Conservation (phyloP, 1,284 basidiomycete genomes). For the Moniliella sp. region DNA sequence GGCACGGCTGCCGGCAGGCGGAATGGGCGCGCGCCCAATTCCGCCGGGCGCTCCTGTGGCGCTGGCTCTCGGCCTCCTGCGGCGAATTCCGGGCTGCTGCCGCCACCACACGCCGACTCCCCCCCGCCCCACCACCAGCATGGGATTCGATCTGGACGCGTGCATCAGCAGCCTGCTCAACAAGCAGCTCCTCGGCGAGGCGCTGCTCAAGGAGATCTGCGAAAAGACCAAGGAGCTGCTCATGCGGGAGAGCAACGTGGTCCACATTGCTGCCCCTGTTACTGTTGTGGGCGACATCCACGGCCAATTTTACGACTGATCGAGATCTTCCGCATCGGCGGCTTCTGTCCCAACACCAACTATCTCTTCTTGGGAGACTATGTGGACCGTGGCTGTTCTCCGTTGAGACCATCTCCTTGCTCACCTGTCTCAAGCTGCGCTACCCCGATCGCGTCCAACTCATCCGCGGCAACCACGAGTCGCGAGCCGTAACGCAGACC, state of each 20-base stretch:
- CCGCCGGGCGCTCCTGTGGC: too few relatives aligned
- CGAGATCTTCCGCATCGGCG: conserved; percentile 95
- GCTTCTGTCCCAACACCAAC: conserved; percentile 83
- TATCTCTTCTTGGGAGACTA: conserved; percentile 44
- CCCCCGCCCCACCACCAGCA: too few relatives aligned
- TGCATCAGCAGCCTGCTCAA: conserved; percentile 29
- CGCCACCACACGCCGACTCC: too few relatives aligned
- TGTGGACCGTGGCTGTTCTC: conserved; percentile 77
- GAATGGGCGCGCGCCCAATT: too few relatives aligned
- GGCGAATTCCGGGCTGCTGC: too few relatives aligned
- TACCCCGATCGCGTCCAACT: conserved; percentile 92
- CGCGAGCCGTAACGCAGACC: conserved; percentile 88
- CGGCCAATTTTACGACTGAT: conserved; percentile 98
- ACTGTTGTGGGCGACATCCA: conserved; percentile 98
- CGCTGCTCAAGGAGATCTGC: conserved; percentile 30
- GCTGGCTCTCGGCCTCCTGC: too few relatives aligned
- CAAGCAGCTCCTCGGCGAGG: conserved; percentile 31
- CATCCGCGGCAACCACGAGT: conserved; percentile 94
- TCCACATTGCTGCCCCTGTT: conserved; percentile 89
- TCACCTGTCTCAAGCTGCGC: conserved; percentile 85
- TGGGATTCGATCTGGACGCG: conserved; percentile 31
- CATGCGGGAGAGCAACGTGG: conserved; percentile 97
- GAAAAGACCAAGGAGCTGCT: conserved; percentile 44
- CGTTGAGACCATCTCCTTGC: conserved; percentile 87
- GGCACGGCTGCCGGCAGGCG: too few relatives aligned